Base-by-base conservation (phyloP, 2,329 filamentous ascomycete species). In the Fusarium chuoi region DNA sequence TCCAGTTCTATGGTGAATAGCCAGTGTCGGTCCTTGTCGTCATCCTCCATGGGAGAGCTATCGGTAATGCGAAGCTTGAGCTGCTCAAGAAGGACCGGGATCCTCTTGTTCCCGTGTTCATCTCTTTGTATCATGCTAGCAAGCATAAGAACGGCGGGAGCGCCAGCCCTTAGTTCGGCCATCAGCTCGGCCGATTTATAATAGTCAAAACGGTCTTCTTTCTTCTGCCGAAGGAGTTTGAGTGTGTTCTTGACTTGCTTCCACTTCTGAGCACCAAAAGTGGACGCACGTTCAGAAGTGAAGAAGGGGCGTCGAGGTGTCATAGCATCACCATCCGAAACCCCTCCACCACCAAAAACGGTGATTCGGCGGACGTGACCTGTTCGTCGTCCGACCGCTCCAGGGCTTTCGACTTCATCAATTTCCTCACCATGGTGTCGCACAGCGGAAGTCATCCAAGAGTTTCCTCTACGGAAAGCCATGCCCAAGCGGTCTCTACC, bases 111-210 rank as follows among this genome's bases (percentile, higher is more conserved):
- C 55, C 96, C 95, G 78, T 98, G 94, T 82, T 99, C 96, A 77
- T 99, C 96, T 65, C 96, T 90, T 83, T 98, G 96, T 77, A 98
- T 96, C 94, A 98, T 98, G 79, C 95, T 98, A 13, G 96, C 96
- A 59, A 99, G 86, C 83, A 99, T 97, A 66, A 99, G 86, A 26
- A 96, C 96, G 30, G 96, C 96, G 7, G 96, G 96, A 3, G 95
- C 94, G 61, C 95, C 96, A 48, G 96, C 97, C 55, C 96, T 90
- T 42, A 99, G 86, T 82, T 99, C 96, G 4, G 96, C 96, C 89
- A 99, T 96, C 52, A 99, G 87, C 82, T 99, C 96, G 5, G 96
- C 95, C 15, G 96, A 98, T 82, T 98, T 99, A 79, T 93, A 92
- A 79, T 96, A 95, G 81, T 99, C 96, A 69, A 98, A 93, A 49